Evolutionary conservation across 495 filamentous ascomycete genomes (phyloP), one percentile per base, ranked within the genome.

Genomic region (Aspergillus indologenus): DNA sequence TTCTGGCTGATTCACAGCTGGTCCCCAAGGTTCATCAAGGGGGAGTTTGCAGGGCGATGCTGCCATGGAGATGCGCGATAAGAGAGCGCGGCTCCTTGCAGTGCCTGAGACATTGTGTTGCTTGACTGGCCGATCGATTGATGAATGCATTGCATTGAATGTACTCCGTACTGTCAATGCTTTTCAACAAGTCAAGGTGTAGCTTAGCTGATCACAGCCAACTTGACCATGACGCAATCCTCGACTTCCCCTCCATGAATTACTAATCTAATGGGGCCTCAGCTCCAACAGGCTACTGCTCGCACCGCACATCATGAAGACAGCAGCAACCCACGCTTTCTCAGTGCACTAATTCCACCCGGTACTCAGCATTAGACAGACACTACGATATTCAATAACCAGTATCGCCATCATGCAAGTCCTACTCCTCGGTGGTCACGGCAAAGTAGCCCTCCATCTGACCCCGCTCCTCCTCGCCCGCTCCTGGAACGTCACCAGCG

Each of bases 351-450:
- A 50, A 23, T 23, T 23, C 47, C 48, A 3, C 22, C 8, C n/a
- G n/a, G n/a, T n/a, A n/a, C 45, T 47, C 1, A 20, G 12, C 17
- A 2, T 20, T 24, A 8, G 17, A 22, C 11, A 24, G 23, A 23
- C 24, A 31, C 18, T 18, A 15, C 15, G 23, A 15, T 18, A 7
- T 14, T 48, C 12, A 11, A 48, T 21, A n/a, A 48, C 45, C 2
- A 29, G 9, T 23, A 18, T 19, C 22, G 34, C 9, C 63, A 73
- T 47, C 54, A 75, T 77, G 73, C 73, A 85, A 65, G 83, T 91
- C 55, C 83, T 91, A 50, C 74, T 94, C 44, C 85, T 95, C 44
- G 90, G 90, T 60, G 90, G 89, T 63, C 89, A 90, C 76, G 90
- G 90, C 72, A 91, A 90, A 70, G 71, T 94, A 49, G 83, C 88